Evolutionary conservation across 306 rosid genomes (phyloP).

Genomic region (Glycyrrhiza uralensis): DNA sequence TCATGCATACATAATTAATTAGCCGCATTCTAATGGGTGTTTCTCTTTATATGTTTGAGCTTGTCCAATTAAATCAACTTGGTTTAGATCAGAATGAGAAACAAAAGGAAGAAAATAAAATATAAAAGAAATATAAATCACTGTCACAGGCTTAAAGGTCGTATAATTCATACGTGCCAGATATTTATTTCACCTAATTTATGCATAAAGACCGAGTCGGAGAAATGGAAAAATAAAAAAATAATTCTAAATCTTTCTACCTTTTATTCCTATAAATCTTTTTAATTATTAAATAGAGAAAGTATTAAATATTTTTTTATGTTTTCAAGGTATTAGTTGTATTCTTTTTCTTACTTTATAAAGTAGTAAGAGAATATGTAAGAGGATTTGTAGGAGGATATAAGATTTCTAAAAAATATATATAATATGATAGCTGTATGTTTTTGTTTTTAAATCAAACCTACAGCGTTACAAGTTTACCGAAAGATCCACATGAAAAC

Average conservation of each 20-base stretch:
- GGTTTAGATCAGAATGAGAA: background rate
- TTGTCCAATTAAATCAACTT: background rate
- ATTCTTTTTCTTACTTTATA: too few relatives aligned
- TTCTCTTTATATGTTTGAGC: background rate
- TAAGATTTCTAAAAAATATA: too few relatives aligned
- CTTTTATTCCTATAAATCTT: too few relatives aligned
- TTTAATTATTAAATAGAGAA: too few relatives aligned
- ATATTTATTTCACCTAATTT: background rate
- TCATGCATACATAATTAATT: too few relatives aligned
- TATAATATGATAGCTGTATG: background rate
- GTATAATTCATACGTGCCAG: background rate
- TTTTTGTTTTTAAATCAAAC: background rate
- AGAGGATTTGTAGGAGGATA: too few relatives aligned
- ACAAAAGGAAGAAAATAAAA: background rate
- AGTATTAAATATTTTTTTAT: too few relatives aligned
- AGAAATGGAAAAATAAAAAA: background rate
- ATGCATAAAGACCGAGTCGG: background rate
- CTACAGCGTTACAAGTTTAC: background rate
- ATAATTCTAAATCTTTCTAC: too few relatives aligned
- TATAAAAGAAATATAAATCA: background rate
- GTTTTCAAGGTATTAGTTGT: too few relatives aligned
- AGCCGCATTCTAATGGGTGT: background rate
- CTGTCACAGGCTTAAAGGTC: background rate
- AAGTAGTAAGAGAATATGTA: too few relatives aligned
- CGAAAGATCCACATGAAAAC: background rate